These are phyloP conservation scores for Penicillium coffeae DNA, from an alignment of 495 filamentous ascomycete genomes.

Conservation along the genomic window DNA sequence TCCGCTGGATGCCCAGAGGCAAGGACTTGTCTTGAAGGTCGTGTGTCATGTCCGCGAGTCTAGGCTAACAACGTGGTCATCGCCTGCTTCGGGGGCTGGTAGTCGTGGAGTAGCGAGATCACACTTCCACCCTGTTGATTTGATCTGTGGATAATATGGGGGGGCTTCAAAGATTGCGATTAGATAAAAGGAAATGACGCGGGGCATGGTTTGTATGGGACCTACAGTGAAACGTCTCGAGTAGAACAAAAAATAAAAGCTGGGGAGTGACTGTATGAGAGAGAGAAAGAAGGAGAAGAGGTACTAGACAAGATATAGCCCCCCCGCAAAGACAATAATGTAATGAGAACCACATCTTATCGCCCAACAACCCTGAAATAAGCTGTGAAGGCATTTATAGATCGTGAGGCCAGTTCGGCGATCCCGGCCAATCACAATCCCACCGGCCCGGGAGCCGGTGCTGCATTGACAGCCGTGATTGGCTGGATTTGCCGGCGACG, in stretches of 20 bases:
- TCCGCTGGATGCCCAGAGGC: constrained; percentile 26
- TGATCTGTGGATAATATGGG: constrained; percentile 4
- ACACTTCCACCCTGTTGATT: neutral
- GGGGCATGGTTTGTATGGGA: constrained; percentile 19
- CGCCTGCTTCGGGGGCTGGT: neutral
- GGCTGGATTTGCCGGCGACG: constrained; percentile 5
- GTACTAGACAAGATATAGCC: constrained; percentile 4
- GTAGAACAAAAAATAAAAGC: neutral
- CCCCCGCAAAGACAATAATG: constrained; percentile 5
- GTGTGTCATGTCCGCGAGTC: constrained; percentile 19
- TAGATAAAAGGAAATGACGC: constrained; percentile 20
- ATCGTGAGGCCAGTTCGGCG: constrained; percentile 21
- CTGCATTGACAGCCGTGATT: constrained; percentile 3
- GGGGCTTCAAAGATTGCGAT: constrained; percentile 3
- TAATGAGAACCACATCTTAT: constrained; percentile 24
- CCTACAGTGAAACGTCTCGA: constrained; percentile 17
- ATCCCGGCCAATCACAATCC: constrained; percentile 15
- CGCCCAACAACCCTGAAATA: constrained; percentile 8
- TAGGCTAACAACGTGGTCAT: constrained; percentile 7
- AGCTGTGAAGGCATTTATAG: constrained; percentile 16
- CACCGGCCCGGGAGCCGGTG: constrained; percentile 27
- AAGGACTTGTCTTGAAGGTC: constrained; percentile 24
- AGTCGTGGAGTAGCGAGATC: neutral
- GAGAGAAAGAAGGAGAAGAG: constrained; percentile 3
- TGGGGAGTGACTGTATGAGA: no score